Evolutionary conservation across 352 stramenopile genomes (phyloP).

Genomic region (Globisporangium iwayamae): DNA sequence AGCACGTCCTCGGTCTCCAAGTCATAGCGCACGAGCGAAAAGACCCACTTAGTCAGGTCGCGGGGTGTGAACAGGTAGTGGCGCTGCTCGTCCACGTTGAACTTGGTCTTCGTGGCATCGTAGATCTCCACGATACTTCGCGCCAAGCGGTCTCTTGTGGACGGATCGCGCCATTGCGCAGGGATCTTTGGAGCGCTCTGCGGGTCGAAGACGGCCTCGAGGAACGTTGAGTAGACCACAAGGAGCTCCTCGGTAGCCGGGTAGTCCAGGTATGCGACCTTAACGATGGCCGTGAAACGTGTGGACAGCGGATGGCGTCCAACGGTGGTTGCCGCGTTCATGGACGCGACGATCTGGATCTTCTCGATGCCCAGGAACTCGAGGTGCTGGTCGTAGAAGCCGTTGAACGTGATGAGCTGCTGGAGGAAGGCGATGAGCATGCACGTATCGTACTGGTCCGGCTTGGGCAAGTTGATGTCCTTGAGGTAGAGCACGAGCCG

Average conservation of each 20-base stretch:
- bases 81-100: slow-evolving; percentile 91
- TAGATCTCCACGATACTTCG: slow-evolving; percentile 91
- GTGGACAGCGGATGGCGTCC: slow-evolving; percentile 90
- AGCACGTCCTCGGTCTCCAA: slow-evolving; percentile 86
- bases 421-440: slow-evolving; percentile 96
- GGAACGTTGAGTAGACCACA: slow-evolving; percentile 88
- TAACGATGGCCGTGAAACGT: slow-evolving; percentile 92
- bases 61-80: slow-evolving; percentile 94
- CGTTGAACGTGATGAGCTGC: slow-evolving; percentile 93
- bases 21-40: slow-evolving; percentile 88
- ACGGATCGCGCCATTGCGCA: slow-evolving; percentile 44
- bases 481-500: slow-evolving; percentile 94
- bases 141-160: slow-evolving; percentile 80
- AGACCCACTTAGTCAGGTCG: slow-evolving; percentile 91
- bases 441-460: slow-evolving; percentile 95
- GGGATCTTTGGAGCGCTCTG: slow-evolving; percentile 31
- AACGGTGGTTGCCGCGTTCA: slow-evolving; percentile 92
- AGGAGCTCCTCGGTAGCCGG: slow-evolving; percentile 87
- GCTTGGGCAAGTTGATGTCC: slow-evolving; percentile 95
- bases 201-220: slow-evolving; percentile 72
- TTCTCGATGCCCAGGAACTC: slow-evolving; percentile 94
- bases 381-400: slow-evolving; percentile 94
- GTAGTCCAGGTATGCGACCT: slow-evolving; percentile 93
- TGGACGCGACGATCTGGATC: slow-evolving; percentile 93
- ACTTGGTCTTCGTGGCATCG: slow-evolving; percentile 84